Percentiles rank a stretch among this genome's conserved stretches.
These are phyloP conservation scores for Neocatenulostroma microsporum DNA, from an alignment of 2,329 filamentous ascomycete genomes.

Conservation along the genomic window DNA sequence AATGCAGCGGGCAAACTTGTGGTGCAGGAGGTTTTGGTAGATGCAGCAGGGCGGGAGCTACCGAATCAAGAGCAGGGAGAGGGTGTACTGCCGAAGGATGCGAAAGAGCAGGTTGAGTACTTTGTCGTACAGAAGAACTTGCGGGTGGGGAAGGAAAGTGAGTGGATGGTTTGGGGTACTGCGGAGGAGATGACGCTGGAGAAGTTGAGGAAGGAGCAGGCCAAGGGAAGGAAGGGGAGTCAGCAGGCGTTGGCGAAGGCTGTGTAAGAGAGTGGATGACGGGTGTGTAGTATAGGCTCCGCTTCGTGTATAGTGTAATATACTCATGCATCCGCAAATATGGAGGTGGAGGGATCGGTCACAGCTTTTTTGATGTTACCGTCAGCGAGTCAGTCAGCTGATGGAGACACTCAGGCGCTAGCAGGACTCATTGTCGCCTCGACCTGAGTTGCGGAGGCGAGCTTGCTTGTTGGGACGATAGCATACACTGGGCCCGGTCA, in stretches of 20 bases:
- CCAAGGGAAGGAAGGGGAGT: constrained; percentile 11
- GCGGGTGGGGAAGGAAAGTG: constrained; percentile 33
- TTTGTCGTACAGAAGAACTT: constrained; percentile 43
- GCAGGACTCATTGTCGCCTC: too few relatives aligned
- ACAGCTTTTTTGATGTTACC: too few relatives aligned
- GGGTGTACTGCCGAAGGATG: constrained; percentile 23
- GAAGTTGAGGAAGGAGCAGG: constrained; percentile 27
- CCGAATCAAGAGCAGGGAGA: constrained; percentile 30
- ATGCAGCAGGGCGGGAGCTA: constrained; percentile 18
- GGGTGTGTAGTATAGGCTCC: too few relatives aligned
- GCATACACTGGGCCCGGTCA: too few relatives aligned
- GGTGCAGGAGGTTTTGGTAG: constrained; percentile 25
- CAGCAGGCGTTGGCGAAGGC: not conserved
- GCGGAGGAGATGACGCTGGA: constrained; percentile 36
- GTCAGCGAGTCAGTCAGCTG: too few relatives aligned
- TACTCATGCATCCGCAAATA: too few relatives aligned
- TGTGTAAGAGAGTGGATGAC: not conserved
- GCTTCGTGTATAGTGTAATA: too few relatives aligned
- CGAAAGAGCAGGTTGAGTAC: constrained; percentile 42
- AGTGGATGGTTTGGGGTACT: constrained; percentile 47
- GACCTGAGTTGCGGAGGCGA: too few relatives aligned
- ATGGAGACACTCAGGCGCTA: too few relatives aligned
- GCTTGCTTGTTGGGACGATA: too few relatives aligned
- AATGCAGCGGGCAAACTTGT: constrained; percentile 9
- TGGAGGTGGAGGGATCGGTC: too few relatives aligned